phyloP scores from a whole-genome alignment of 257 asterid species.

The Scutellaria barbata region DNA sequence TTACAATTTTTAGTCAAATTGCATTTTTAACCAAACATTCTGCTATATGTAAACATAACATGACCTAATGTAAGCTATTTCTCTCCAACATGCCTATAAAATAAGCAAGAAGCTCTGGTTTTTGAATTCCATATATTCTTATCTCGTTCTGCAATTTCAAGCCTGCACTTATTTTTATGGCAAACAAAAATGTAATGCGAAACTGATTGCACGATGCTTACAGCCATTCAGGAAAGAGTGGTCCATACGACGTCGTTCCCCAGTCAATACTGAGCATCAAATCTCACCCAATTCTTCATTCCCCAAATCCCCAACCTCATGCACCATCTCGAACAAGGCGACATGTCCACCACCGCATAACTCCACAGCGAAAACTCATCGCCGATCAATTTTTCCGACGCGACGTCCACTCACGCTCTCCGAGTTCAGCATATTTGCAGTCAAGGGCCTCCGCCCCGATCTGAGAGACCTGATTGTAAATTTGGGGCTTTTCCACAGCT shows the following conservation, averaged over 20 bases:
- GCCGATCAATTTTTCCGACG: slow-evolving; percentile 14
- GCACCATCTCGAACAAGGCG: slow-evolving; percentile 28
- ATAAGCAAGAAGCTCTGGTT: too few relatives aligned
- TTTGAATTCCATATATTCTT: too few relatives aligned
- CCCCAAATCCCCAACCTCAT: too few relatives aligned
- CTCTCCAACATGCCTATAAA: too few relatives aligned
- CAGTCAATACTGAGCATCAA: too few relatives aligned
- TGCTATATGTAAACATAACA: too few relatives aligned
- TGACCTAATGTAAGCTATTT: too few relatives aligned
- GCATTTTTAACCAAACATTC: too few relatives aligned
- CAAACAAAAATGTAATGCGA: slow-evolving; percentile 3
- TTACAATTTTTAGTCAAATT: too few relatives aligned
- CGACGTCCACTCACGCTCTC: slow-evolving; percentile 20
- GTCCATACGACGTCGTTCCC: too few relatives aligned
- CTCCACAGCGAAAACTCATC: slow-evolving; percentile 27
- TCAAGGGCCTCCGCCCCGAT: slow-evolving; percentile 33
- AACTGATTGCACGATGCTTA: slow-evolving; percentile 13
- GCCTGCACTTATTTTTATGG: too few relatives aligned
- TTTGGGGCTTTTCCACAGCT: slow-evolving; percentile 18
- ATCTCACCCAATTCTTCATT: not conserved
- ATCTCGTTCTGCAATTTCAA: too few relatives aligned
- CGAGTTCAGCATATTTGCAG: slow-evolving; percentile 23
- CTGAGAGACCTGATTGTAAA: not conserved
- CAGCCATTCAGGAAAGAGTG: not conserved
- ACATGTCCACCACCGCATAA: slow-evolving; percentile 30